These are phyloP conservation scores for Anisodus acutangulus DNA, from an alignment of 257 asterid species.

Conservation along the genomic window DNA sequence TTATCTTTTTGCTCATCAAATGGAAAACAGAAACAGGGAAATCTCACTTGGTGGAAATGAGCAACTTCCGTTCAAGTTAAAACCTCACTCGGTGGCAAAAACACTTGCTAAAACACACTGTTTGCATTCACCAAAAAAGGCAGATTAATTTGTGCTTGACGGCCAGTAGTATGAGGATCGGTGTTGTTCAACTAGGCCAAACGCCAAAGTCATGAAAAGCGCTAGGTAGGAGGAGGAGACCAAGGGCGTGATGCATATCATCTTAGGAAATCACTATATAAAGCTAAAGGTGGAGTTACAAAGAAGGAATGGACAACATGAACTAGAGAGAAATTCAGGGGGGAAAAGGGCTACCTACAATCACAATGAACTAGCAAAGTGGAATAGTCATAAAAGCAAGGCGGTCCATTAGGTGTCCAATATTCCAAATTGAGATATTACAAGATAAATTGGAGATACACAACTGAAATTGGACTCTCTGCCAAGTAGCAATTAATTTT, in stretches of 20 bases:
- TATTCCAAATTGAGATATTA: not conserved
- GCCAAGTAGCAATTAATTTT: slow-evolving; percentile 11
- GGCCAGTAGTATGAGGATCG: not conserved
- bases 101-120: not conserved
- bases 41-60: not conserved
- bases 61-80: not conserved
- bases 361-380: not conserved
- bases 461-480: not conserved
- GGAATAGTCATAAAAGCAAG: not conserved
- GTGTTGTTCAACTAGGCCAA: not conserved
- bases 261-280: not conserved
- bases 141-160: not conserved
- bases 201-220: slow-evolving; percentile 13
- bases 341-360: not conserved
- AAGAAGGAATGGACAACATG: not conserved
- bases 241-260: not conserved
- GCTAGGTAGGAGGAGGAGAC: not conserved
- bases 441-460: not conserved
- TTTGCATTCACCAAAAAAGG: not conserved
- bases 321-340: not conserved
- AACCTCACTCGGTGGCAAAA: not conserved
- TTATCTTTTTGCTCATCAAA: too few species aligned
- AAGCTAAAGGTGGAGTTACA: not conserved
- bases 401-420: not conserved
- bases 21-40: too few species aligned